Conservation (phyloP, 768 basidiomycete species). For the Leccinum sublutescens region DNA sequence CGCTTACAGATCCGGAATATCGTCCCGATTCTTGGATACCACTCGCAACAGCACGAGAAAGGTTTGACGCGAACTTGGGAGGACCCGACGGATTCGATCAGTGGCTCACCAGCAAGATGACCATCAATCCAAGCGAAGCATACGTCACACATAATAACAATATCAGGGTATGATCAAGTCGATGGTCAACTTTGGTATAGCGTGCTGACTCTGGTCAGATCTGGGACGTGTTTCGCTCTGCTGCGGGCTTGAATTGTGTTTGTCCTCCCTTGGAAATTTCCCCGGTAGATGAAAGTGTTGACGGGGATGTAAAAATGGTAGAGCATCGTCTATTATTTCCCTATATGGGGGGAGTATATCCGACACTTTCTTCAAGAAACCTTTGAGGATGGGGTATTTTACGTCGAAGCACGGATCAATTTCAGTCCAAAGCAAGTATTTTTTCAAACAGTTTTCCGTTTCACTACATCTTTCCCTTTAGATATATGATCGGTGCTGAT, state of each 20-base stretch:
- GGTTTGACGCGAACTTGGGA: conserved; percentile 50
- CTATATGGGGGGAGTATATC: conserved; percentile 60
- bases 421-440: conserved; percentile 53
- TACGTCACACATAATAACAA: conserved; percentile 73
- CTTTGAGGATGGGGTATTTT: conserved; percentile 69
- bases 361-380: conserved; percentile 59
- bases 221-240: conserved; percentile 69
- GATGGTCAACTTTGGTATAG: neutral
- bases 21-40: conserved; percentile 51
- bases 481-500: conserved; percentile 55
- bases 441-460: neutral
- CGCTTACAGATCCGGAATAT: conserved; percentile 42
- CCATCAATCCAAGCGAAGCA: conserved; percentile 68
- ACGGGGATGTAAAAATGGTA: conserved; percentile 13
- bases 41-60: conserved; percentile 49
- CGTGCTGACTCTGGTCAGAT: conserved; percentile 44
- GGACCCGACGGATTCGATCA: conserved; percentile 66
- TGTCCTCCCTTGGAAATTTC: conserved; percentile 13
- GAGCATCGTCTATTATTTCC: conserved; percentile 47
- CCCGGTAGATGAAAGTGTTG: neutral
- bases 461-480: conserved; percentile 22
- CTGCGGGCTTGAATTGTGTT: conserved; percentile 50
- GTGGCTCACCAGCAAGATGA: conserved; percentile 59
- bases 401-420: conserved; percentile 67
- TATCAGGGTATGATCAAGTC: conserved; percentile 45